phyloP scores from a whole-genome alignment of 257 asterid species.

The Eustoma russellianum region DNA sequence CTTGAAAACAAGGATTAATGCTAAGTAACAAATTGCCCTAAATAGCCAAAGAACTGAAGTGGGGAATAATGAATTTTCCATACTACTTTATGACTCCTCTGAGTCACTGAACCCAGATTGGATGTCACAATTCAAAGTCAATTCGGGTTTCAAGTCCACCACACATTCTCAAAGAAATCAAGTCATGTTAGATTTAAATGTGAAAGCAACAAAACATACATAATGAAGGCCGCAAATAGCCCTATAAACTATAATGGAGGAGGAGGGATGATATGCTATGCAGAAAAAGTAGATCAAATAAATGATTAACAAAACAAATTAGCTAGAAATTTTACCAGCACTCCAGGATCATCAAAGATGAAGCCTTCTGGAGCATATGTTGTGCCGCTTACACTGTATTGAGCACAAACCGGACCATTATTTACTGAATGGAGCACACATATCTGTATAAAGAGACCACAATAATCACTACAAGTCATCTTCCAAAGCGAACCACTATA shows the following conservation, averaged over 20 bases:
- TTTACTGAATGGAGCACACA: slow-evolving; percentile 75
- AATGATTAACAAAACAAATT: not conserved
- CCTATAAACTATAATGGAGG: not conserved
- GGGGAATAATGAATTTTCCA: no score
- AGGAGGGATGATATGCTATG: not conserved
- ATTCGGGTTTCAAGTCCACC: not conserved
- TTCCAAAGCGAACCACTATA: not conserved
- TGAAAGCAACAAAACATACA: not conserved
- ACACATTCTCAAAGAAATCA: not conserved
- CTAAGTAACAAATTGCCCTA: no score
- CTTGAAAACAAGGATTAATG: no score
- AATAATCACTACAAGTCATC: not conserved
- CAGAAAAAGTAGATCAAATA: not conserved
- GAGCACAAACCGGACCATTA: slow-evolving; percentile 54
- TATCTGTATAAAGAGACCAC: slow-evolving; percentile 36
- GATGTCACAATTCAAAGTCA: no score
- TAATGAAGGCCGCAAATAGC: no score
- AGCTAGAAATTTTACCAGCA: slow-evolving; percentile 44
- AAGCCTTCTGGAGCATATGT: slow-evolving; percentile 97
- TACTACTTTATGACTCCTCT: no score
- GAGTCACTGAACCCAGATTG: no score
- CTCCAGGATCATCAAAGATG: slow-evolving; percentile 48
- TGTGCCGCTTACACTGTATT: slow-evolving; percentile 81
- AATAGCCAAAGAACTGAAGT: no score
- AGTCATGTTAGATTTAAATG: not conserved